A percentile compares a stretch with the other conserved stretches of the same genome.
These are phyloP conservation scores for Botrytis elliptica DNA, from an alignment of 2,329 filamentous ascomycete species.

Conservation along the genomic window DNA sequence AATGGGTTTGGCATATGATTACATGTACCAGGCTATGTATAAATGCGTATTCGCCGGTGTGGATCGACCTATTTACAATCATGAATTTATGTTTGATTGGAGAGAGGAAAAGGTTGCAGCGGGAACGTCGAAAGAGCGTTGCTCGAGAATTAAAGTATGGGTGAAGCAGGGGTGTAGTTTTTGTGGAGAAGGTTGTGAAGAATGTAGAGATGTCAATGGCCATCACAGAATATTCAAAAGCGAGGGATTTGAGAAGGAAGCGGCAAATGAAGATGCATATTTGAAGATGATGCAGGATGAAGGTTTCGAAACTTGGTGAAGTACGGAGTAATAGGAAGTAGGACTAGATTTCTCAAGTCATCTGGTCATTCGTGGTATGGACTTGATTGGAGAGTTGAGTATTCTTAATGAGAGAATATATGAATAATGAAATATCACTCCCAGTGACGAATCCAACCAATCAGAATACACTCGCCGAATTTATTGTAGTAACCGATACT, in stretches of 20 bases:
- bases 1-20: neutral
- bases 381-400: neutral
- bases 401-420: neutral
- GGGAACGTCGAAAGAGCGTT: neutral
- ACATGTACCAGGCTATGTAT: neutral
- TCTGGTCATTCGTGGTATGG: neutral
- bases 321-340: neutral
- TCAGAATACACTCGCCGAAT: neutral
- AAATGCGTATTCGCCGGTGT: neutral
- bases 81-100: neutral
- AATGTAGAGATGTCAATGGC: neutral
- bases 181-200: neutral
- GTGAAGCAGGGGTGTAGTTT: neutral
- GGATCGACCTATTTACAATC: neutral
- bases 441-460: neutral
- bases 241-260: neutral
- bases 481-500: neutral
- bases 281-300: neutral
- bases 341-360: neutral
- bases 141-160: neutral
- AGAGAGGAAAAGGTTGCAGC: neutral
- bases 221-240: neutral
- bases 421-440: neutral
- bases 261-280: neutral
- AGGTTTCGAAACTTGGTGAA: neutral